A percentile compares a stretch with the other conserved stretches of the same genome.
These are phyloP conservation scores for Neurospora cerealis DNA, from an alignment of 495 filamentous ascomycete species.

Conservation along the genomic window DNA sequence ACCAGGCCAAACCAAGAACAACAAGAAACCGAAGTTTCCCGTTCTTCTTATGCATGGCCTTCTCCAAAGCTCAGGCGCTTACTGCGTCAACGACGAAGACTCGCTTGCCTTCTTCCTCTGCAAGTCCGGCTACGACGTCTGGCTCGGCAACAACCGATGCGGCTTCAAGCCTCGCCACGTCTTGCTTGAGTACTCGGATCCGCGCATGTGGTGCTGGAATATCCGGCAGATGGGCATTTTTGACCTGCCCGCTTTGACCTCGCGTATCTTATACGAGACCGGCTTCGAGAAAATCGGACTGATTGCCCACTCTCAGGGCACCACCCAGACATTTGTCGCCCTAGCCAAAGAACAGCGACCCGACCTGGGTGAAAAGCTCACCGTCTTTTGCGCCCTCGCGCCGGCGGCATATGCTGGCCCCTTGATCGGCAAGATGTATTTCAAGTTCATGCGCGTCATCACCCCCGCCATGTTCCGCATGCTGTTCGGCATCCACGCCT, in stretches of 20 bases:
- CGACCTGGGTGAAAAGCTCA: constrained; percentile 73
- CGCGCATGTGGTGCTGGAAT: constrained; percentile 96
- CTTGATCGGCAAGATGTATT: constrained; percentile 75
- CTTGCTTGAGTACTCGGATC: constrained; percentile 59
- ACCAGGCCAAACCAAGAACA: constrained; percentile 17
- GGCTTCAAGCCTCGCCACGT: constrained; percentile 72
- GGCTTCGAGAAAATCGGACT: constrained; percentile 77
- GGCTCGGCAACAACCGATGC: constrained; percentile 92
- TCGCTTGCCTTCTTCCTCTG: constrained; percentile 85
- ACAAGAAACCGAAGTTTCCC: constrained; percentile 60
- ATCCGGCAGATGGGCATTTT: constrained; percentile 88
- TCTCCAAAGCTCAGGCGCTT: constrained; percentile 79
- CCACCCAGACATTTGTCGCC: constrained; percentile 81
- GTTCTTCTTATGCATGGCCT: constrained; percentile 84
- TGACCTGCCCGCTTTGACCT: constrained; percentile 81
- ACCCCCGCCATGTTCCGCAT: constrained; percentile 65
- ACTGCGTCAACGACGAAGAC: constrained; percentile 83
- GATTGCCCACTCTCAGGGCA: constrained; percentile 85
- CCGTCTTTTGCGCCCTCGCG: constrained; percentile 86
- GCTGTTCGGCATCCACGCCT: constrained; percentile 88
- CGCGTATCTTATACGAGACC: constrained; percentile 72
- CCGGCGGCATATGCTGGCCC: constrained; percentile 89
- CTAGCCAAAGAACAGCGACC: constrained; percentile 88
- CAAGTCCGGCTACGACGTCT: constrained; percentile 92
- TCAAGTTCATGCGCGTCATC: constrained; percentile 84